phyloP scores from a whole-genome alignment of 176 grass and related monocot genomes.

The Hsuehochloa calcarea region DNA sequence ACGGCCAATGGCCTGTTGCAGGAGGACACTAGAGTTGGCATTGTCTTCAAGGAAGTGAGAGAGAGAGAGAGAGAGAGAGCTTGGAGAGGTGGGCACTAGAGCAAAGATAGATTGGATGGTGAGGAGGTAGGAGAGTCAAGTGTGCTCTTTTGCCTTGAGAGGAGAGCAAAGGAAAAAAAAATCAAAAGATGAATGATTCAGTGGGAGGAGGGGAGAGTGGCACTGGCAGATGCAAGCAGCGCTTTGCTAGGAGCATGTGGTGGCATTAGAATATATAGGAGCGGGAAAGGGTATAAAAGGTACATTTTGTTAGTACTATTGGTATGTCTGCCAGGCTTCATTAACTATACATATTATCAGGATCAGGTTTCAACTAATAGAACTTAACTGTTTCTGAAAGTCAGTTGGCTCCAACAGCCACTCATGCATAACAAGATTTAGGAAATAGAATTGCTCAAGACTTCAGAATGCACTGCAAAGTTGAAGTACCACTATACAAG shows the following conservation, averaged over 20 bases:
- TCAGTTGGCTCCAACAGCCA: background rate
- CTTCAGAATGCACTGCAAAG: background rate
- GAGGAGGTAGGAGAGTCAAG: constrained; percentile 41
- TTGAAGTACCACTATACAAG: background rate
- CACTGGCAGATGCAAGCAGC: constrained; percentile 35
- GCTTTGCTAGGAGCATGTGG: constrained; percentile 26
- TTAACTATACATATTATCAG: constrained; percentile 11
- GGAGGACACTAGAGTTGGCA: constrained; percentile 22
- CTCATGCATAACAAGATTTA: constrained; percentile 10
- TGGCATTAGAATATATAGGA: constrained; percentile 37
- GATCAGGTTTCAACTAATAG: background rate
- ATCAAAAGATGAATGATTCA: constrained; percentile 47
- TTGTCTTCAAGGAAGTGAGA: constrained; percentile 19
- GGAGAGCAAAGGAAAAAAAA: constrained; percentile 29
- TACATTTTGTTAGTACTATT: constrained; percentile 46
- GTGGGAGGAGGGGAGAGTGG: constrained; percentile 34
- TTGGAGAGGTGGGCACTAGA: background rate
- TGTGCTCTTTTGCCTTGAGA: constrained; percentile 60
- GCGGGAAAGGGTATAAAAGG: constrained; percentile 42
- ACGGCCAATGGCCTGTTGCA: constrained; percentile 25
- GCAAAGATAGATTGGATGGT: constrained; percentile 4
- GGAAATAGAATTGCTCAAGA: background rate
- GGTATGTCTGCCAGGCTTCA: constrained; percentile 24
- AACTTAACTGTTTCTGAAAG: constrained; percentile 4
- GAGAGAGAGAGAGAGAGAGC: constrained; percentile 14